Percentiles rank a stretch among this genome's conserved stretches.
phyloP scores from a whole-genome alignment of 2,329 filamentous ascomycete genomes.

The Xylariales sp. region DNA sequence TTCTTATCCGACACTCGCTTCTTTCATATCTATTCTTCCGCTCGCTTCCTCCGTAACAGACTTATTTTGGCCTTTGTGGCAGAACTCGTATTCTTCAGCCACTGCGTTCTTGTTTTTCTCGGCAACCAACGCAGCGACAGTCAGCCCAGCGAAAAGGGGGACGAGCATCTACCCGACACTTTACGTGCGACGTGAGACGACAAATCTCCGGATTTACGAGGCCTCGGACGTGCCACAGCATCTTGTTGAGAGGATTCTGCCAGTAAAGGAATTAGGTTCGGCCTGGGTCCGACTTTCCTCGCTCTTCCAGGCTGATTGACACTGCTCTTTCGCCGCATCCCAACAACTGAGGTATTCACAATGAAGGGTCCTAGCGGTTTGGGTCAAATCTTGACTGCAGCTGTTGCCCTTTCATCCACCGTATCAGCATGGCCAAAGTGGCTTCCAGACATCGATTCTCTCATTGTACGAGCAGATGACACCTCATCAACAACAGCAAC shows the following conservation, averaged over 20 bases:
- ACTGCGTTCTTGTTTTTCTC: slow-evolving; percentile 1
- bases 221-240: slow-evolving; percentile 9
- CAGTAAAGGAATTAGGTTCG: not conserved
- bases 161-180: slow-evolving; percentile 1
- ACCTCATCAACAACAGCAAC: slow-evolving; percentile 17
- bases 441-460: slow-evolving; percentile 47
- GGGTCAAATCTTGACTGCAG: slow-evolving; percentile 42
- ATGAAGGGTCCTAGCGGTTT: slow-evolving; percentile 48
- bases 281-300: slow-evolving; percentile 11
- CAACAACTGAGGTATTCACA: slow-evolving; percentile 22
- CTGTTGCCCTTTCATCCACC: slow-evolving; percentile 47
- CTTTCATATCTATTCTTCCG: slow-evolving; percentile 1
- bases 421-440: slow-evolving; percentile 54
- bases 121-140: not conserved
- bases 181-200: slow-evolving; percentile 7
- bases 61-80: slow-evolving; percentile 1
- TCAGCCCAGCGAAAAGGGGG: slow-evolving; percentile 2
- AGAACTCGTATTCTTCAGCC: no score
- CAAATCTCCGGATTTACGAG: slow-evolving; percentile 7
- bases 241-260: not conserved
- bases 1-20: slow-evolving; percentile 3
- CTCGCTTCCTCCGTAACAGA: slow-evolving; percentile 1
- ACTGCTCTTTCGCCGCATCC: no score
- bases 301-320: no score
- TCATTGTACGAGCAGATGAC: slow-evolving; percentile 47